Percentiles rank a stretch among this genome's conserved stretches.
Evolutionary conservation across 805 yeast genomes (phyloP).

Genomic region (Saturnispora serradocipensis): DNA sequence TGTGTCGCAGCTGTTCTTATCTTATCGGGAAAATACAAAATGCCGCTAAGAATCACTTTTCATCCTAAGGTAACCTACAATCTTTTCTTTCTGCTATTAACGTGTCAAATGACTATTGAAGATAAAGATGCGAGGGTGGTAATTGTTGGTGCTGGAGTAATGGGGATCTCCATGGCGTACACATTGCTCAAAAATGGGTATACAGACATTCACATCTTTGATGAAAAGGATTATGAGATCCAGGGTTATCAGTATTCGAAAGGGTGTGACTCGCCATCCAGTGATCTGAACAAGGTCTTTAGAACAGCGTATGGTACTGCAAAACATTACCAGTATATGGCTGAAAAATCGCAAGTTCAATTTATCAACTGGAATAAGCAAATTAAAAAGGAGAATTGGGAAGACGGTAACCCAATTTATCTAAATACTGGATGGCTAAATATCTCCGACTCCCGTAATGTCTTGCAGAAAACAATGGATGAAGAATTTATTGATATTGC

Average conservation of each 20-base stretch:
- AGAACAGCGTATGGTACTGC: constrained; percentile 16
- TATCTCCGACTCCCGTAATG: constrained; percentile 10
- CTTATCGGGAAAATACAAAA: not conserved
- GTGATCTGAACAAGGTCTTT: constrained; percentile 18
- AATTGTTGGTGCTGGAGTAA: constrained; percentile 42
- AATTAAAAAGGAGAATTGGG: constrained; percentile 11
- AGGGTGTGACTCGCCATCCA: constrained; percentile 19
- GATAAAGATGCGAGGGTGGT: constrained; percentile 15
- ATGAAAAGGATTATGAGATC: constrained; percentile 12
- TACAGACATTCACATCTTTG: constrained; percentile 15
- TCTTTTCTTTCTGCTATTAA: not conserved
- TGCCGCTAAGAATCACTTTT: not conserved
- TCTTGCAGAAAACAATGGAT: constrained; percentile 10
- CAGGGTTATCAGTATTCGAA: constrained; percentile 13
- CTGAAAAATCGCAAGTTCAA: constrained; percentile 11
- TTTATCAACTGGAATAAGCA: constrained; percentile 17
- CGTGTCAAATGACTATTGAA: not conserved
- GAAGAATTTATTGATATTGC: constrained; percentile 6
- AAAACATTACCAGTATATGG: constrained; percentile 14
- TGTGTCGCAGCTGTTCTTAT: not conserved
- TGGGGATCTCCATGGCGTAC: constrained; percentile 38
- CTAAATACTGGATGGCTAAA: constrained; percentile 15
- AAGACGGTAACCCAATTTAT: constrained; percentile 13
- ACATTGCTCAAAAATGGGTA: constrained; percentile 15
- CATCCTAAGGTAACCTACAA: not conserved